A percentile compares a stretch with the other conserved stretches of the same genome.
phyloP scores from a whole-genome alignment of 176 grass and related monocot genomes.

The Themeda triandra region DNA sequence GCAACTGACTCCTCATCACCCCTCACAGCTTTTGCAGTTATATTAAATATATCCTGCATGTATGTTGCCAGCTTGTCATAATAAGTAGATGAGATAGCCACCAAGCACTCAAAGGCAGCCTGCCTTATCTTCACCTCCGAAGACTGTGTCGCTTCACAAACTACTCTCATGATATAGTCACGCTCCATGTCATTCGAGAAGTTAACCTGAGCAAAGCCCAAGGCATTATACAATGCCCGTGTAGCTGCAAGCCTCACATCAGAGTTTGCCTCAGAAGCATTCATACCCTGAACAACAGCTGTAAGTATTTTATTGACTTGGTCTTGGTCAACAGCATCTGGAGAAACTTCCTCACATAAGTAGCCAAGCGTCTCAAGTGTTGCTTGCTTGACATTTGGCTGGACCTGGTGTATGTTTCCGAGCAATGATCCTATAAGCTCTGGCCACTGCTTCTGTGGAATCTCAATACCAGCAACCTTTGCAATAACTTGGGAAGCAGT shows the following conservation, averaged over 20 bases:
- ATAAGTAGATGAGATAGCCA: conserved; percentile 79
- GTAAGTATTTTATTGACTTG: conserved; percentile 91
- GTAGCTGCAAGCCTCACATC: conserved; percentile 79
- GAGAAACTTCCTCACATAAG: conserved; percentile 78
- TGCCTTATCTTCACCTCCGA: conserved; percentile 73
- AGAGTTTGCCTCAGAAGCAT: conserved; percentile 65
- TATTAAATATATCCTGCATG: conserved; percentile 83
- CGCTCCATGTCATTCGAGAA: conserved; percentile 94
- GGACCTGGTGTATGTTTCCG: conserved; percentile 74
- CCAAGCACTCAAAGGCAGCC: conserved; percentile 85
- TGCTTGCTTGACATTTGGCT: conserved; percentile 70
- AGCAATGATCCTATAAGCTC: conserved; percentile 70
- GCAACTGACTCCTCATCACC: conserved; percentile 90
- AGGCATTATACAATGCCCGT: conserved; percentile 78
- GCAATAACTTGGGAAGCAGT: conserved; percentile 86
- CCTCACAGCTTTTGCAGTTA: conserved; percentile 82
- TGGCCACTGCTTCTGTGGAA: conserved; percentile 83
- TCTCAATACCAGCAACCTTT: conserved; percentile 77
- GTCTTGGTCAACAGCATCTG: conserved; percentile 73
- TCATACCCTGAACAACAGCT: conserved; percentile 91
- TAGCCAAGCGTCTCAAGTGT: conserved; percentile 84
- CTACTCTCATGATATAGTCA: conserved; percentile 84
- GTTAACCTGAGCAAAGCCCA: conserved; percentile 76
- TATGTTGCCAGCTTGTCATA: conserved; percentile 71
- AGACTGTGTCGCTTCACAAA: conserved; percentile 70